phyloP scores from a whole-genome alignment of 129 eudicot species.

The Sambucus nigra region DNA sequence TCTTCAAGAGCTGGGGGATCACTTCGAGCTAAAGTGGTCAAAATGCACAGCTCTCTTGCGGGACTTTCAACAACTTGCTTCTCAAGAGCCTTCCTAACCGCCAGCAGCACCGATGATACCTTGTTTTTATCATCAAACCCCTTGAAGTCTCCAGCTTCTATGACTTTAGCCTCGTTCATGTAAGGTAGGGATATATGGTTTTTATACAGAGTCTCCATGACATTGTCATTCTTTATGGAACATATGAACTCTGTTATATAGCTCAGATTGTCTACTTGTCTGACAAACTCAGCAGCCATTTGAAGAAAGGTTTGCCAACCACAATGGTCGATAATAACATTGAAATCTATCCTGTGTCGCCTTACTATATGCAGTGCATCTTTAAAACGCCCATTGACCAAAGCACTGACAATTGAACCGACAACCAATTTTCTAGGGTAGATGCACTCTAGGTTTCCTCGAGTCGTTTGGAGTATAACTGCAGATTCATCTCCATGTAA shows the following conservation, averaged over 20 bases:
- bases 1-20: conserved; percentile 93
- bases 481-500: conserved; percentile 93
- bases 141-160: conserved; percentile 11
- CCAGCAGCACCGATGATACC: conserved; percentile 53
- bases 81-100: conserved; percentile 81
- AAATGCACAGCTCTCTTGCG: conserved; percentile 85
- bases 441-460: conserved; percentile 90
- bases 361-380: conserved; percentile 87
- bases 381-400: conserved; percentile 55
- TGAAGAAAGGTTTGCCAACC: conserved; percentile 73
- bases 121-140: conserved; percentile 26
- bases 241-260: conserved; percentile 79
- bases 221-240: conserved; percentile 71
- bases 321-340: conserved; percentile 66
- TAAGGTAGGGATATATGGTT: conserved; percentile 36
- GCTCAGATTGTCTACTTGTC: conserved; percentile 73
- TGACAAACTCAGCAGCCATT: conserved; percentile 65
- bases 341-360: conserved; percentile 87
- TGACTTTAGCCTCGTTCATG: conserved; percentile 25
- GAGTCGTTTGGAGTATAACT: conserved; percentile 66
- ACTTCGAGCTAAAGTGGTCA: conserved; percentile 91
- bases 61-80: conserved; percentile 55
- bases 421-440: conserved; percentile 83
- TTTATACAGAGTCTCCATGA: conserved; percentile 64
- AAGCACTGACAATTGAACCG: conserved; percentile 61